Conservation (phyloP, 148 eudicot species). For the Drosera capensis region DNA sequence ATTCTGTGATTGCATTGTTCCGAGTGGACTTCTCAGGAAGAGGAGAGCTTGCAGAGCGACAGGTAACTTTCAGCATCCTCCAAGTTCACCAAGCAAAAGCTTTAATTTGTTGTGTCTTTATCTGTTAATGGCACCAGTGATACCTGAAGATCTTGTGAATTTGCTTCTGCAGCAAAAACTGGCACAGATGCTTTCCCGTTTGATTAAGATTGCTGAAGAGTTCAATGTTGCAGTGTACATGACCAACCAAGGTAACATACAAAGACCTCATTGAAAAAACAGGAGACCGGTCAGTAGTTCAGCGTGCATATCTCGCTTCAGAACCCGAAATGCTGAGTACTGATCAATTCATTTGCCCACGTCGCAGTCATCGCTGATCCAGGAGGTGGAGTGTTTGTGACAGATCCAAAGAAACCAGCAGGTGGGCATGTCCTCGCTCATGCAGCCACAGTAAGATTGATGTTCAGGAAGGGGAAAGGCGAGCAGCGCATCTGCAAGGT, state of each 20-base stretch:
- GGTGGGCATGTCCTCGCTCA: conserved; percentile 99
- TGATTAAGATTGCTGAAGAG: conserved; percentile 86
- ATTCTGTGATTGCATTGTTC: conserved; percentile 81
- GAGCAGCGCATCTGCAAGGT: conserved; percentile 96
- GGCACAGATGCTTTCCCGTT: conserved; percentile 87
- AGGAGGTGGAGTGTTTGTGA: conserved; percentile 84
- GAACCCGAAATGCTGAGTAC: neutral
- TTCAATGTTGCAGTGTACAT: conserved; percentile 77
- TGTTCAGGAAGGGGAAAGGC: conserved; percentile 98
- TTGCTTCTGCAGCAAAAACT: conserved; percentile 65
- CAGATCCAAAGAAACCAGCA: conserved; percentile 96
- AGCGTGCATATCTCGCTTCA: neutral
- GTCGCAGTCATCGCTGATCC: conserved; percentile 90
- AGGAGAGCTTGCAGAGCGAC: conserved; percentile 96
- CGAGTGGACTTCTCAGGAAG: conserved; percentile 96
- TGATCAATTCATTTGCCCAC: conserved; percentile 1
- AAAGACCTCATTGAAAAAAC: neutral
- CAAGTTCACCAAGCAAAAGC: neutral
- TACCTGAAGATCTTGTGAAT: conserved; percentile 2
- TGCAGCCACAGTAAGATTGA: conserved; percentile 79
- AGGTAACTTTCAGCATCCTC: conserved; percentile 28
- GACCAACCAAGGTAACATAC: conserved; percentile 78
- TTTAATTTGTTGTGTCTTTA: neutral
- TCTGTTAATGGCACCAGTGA: conserved; percentile 1
- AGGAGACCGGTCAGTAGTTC: too few species aligned